Evolutionary conservation across 371 early-diverging fungal species (phyloP), one percentile per base, ranked within the genome.

Genomic region (Rozella allomycis): DNA sequence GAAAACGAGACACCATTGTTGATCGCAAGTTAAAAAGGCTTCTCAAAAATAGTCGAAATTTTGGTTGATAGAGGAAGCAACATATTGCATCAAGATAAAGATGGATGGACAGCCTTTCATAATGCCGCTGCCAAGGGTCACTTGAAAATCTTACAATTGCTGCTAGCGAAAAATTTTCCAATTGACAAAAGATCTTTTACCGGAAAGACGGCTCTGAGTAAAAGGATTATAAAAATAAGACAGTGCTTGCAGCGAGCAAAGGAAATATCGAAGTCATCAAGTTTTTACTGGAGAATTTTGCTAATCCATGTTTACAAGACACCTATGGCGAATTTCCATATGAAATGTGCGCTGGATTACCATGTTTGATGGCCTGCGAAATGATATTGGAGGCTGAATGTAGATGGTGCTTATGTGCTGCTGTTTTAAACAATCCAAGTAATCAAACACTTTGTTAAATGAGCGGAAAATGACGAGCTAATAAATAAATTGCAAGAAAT

Each of bases 31-130:
- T 72, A 70, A 38, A 46, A 58, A 32, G 82, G 80, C 0, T 69
- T 70, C 42, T 46, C 50, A 20, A 49, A 52, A 11, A 57, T 76
- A 26, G 72, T 77, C 10, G 49, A 58, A 21, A 66, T 63, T 34
- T 47, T 84, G n/a, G 36, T 79, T 3, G 56, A 54, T 33, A 56
- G 58, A 13, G 45, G 51, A 4, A 78, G 80, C 3, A 60, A 77
- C 34, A 55, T 70, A 12, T 49, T 65, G 31, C 62, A 63, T 20
- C 46, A 56, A n/a, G 82, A 81, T 44, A 60, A 55, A 34, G 78
- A 81, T 37, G 82, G 82, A 0, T 84, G 81, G 81, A 72, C 77
- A 8, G 66, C 78, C 1, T 58, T 84, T 20, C 85, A 81, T 51
- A 78, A 76, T 45, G 73, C 77, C 12, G 65, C 66, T 27, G 55